A percentile compares a stretch with the other conserved stretches of the same genome.
Conservation (phyloP, 139 green algal genomes). For the Picochlorum sp. region DNA sequence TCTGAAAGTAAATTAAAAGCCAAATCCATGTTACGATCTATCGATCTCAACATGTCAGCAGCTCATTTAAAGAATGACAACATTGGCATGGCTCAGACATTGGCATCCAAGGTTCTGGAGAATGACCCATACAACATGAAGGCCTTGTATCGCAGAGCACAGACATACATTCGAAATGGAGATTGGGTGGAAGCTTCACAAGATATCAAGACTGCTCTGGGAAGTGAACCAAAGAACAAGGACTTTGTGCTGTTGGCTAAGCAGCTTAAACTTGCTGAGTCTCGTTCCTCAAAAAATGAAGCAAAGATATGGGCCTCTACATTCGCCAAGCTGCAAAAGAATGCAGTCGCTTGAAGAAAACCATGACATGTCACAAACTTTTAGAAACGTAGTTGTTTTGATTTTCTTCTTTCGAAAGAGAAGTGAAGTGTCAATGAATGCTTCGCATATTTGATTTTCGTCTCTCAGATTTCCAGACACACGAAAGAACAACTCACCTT, state of each 20-base stretch:
- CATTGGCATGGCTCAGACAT: conserved; percentile 1
- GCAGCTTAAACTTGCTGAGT: conserved; percentile 7
- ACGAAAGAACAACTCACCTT: too few species aligned
- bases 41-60: conserved; percentile 77
- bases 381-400: too few species aligned
- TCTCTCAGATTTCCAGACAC: too few species aligned
- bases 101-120: conserved; percentile 57
- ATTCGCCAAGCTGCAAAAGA: conserved; percentile 4
- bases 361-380: too few species aligned
- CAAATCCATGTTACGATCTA: conserved; percentile 58
- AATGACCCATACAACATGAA: conserved; percentile 80
- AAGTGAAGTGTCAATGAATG: too few species aligned
- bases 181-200: conserved; percentile 71
- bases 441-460: too few species aligned
- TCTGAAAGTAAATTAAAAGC: conserved; percentile 34
- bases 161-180: conserved; percentile 39
- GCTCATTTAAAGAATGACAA: conserved; percentile 60
- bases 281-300: conserved; percentile 9
- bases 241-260: conserved; percentile 23
- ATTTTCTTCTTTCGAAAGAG: too few species aligned
- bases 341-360: too few species aligned
- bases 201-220: conserved; percentile 47
- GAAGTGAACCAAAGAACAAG: conserved; percentile 3
- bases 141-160: conserved; percentile 81
- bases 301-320: background rate